phyloP scores from a whole-genome alignment of 768 basidiomycete species.

The Kwoniella sp. region DNA sequence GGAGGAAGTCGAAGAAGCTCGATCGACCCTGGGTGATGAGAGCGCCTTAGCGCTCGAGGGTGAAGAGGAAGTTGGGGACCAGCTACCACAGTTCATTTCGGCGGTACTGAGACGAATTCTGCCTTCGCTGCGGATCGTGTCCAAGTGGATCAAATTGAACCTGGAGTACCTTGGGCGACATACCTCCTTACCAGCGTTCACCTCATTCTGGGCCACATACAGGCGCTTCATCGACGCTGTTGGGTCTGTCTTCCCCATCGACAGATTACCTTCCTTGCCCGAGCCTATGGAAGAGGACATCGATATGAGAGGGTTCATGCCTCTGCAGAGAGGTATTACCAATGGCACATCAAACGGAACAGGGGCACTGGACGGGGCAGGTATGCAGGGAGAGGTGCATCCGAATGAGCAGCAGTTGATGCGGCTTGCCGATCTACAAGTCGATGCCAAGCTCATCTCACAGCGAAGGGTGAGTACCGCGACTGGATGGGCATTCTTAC shows the following conservation, averaged over 20 bases:
- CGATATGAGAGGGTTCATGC: slow-evolving; percentile 84
- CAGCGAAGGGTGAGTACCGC: slow-evolving; percentile 65
- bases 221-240: slow-evolving; percentile 68
- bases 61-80: slow-evolving; percentile 19
- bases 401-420: slow-evolving; percentile 96
- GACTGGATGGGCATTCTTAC: neutral
- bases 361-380: slow-evolving; percentile 2
- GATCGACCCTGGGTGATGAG: slow-evolving; percentile 7
- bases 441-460: slow-evolving; percentile 71
- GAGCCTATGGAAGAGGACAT: slow-evolving; percentile 83
- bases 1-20: slow-evolving; percentile 32
- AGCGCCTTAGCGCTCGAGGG: slow-evolving; percentile 32
- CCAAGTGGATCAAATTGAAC: slow-evolving; percentile 85
- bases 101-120: slow-evolving; percentile 82
- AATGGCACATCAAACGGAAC: neutral
- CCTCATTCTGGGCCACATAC: slow-evolving; percentile 72
- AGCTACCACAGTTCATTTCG: slow-evolving; percentile 63
- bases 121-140: slow-evolving; percentile 80
- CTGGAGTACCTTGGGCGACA: slow-evolving; percentile 65
- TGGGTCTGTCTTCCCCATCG: slow-evolving; percentile 68
- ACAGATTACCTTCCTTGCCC: slow-evolving; percentile 63
- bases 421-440: slow-evolving; percentile 81
- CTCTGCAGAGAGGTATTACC: slow-evolving; percentile 68
- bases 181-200: slow-evolving; percentile 34
- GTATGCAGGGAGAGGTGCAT: slow-evolving; percentile 60